phyloP scores from a whole-genome alignment of 2,329 filamentous ascomycete species.

The Pseudopyrenochaeta lycopersici region DNA sequence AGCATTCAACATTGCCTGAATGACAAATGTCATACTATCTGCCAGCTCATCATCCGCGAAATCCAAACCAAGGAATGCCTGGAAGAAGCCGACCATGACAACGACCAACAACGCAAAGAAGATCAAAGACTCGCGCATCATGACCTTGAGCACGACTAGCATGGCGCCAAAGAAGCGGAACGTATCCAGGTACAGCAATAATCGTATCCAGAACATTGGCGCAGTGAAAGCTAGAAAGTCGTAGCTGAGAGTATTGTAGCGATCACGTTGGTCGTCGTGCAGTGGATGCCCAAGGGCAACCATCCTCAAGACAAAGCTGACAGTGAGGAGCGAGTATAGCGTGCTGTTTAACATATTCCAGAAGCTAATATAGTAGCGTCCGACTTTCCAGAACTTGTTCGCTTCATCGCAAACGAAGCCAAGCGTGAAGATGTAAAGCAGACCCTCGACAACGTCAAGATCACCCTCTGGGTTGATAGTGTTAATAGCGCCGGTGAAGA shows the following conservation, averaged over 20 bases:
- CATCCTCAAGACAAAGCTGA: constrained; percentile 81
- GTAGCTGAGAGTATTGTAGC: constrained; percentile 85
- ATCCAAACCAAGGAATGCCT: constrained; percentile 93
- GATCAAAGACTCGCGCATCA: constrained; percentile 78
- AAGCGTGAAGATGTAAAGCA: constrained; percentile 90
- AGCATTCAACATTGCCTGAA: constrained; percentile 85
- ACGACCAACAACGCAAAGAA: constrained; percentile 93
- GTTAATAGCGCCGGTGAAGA: constrained; percentile 94
- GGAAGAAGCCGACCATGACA: constrained; percentile 85
- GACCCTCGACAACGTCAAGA: constrained; percentile 81
- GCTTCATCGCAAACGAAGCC: constrained; percentile 90
- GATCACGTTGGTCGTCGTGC: constrained; percentile 59
- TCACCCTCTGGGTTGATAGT: constrained; percentile 88
- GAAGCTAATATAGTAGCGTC: constrained; percentile 88
- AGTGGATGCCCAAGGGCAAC: constrained; percentile 74
- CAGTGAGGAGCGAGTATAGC: constrained; percentile 79
- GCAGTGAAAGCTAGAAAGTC: constrained; percentile 93
- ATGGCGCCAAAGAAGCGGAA: constrained; percentile 97
- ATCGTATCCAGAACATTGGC: constrained; percentile 95
- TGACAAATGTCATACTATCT: constrained; percentile 75
- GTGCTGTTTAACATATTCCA: constrained; percentile 95
- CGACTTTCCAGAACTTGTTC: constrained; percentile 92
- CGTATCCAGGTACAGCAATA: constrained; percentile 91
- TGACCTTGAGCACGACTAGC: constrained; percentile 89
- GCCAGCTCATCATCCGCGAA: constrained; percentile 73